Conservation (phyloP, 2,329 filamentous ascomycete genomes). For the Colletotrichum somersetense region DNA sequence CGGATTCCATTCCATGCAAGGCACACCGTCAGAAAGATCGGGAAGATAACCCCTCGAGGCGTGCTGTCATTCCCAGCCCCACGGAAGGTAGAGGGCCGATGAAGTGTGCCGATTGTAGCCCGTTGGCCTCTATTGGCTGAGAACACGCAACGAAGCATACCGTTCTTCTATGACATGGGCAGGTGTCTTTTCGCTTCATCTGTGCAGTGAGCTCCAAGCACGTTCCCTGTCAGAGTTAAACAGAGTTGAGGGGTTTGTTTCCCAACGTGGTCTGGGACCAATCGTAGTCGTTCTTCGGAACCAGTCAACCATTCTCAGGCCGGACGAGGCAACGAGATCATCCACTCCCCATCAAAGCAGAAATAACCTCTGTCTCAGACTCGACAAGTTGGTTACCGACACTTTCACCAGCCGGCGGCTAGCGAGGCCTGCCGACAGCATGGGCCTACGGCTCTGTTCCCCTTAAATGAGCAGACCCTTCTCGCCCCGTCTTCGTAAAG, state of each 20-base stretch:
- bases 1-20: neutral
- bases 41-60: no score
- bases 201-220: neutral
- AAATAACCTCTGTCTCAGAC: constrained; percentile 40
- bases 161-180: neutral
- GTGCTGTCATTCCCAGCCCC: no score
- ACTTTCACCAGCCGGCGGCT: neutral
- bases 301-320: neutral
- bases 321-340: neutral
- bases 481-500: neutral
- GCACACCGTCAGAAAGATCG: neutral
- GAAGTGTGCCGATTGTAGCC: neutral
- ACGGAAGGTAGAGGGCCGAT: neutral
- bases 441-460: constrained; percentile 8
- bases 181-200: neutral
- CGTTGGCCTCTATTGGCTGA: neutral
- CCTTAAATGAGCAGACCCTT: constrained; percentile 21
- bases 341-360: constrained; percentile 27
- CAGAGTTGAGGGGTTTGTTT: neutral
- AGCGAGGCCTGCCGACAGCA: constrained; percentile 17
- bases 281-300: neutral
- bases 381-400: neutral
- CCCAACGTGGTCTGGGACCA: neutral
- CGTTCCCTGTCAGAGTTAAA: neutral
- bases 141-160: neutral